Conservation (phyloP, 2,329 filamentous ascomycete species). For the Orbilia oligospora region DNA sequence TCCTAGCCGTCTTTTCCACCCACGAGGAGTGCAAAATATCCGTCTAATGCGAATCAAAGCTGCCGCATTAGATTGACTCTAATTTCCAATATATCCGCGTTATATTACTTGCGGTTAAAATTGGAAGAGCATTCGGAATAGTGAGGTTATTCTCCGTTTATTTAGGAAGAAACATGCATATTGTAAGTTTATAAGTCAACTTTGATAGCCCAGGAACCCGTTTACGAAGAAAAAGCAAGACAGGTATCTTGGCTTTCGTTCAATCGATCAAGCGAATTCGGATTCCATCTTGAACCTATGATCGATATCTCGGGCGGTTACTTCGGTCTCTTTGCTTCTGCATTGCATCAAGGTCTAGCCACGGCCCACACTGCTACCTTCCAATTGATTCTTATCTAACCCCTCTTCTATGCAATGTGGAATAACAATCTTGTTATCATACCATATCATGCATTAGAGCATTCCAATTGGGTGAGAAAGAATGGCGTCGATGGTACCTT, state of each 20-base stretch:
- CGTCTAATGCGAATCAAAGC: background rate
- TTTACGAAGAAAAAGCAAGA: background rate
- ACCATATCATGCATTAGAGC: slow-evolving; percentile 4
- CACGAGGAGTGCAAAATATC: slow-evolving; percentile 8
- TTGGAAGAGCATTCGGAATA: slow-evolving; percentile 22
- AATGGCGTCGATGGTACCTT: slow-evolving; percentile 11
- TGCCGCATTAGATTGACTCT: slow-evolving; percentile 4
- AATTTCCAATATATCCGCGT: slow-evolving; percentile 10
- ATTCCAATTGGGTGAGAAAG: background rate
- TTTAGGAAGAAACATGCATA: slow-evolving; percentile 28
- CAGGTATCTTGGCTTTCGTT: background rate
- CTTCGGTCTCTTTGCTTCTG: slow-evolving; percentile 24
- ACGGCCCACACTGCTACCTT: background rate
- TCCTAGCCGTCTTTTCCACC: background rate
- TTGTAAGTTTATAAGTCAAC: slow-evolving; percentile 21
- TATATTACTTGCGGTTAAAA: slow-evolving; percentile 13
- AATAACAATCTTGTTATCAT: slow-evolving; percentile 8
- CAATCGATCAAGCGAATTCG: background rate
- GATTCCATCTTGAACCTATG: slow-evolving; percentile 2
- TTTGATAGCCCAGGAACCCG: slow-evolving; percentile 8
- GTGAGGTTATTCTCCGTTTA: slow-evolving; percentile 30
- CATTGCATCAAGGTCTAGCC: slow-evolving; percentile 10
- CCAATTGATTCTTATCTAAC: slow-evolving; percentile 11
- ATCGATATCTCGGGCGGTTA: slow-evolving; percentile 14
- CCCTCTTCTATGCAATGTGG: slow-evolving; percentile 21